phyloP scores from a whole-genome alignment of 2,329 filamentous ascomycete genomes.

The Chaetomiaceae sp. region DNA sequence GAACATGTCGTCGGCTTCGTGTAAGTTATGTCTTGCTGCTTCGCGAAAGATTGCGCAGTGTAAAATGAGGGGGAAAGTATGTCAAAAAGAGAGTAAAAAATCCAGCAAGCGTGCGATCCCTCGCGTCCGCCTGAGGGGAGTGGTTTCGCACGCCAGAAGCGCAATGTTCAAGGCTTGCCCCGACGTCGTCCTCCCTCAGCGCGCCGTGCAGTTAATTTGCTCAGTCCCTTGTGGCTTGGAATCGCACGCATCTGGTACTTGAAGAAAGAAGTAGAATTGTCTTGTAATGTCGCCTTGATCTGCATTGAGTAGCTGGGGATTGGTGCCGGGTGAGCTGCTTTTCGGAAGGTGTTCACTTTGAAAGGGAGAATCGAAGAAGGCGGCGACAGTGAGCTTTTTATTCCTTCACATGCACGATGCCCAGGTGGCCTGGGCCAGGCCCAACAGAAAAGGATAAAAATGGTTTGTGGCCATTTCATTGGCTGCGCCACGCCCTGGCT shows the following conservation, averaged over 20 bases:
- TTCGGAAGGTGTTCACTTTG: background rate
- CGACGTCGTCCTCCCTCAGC: constrained; percentile 58
- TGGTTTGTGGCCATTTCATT: constrained; percentile 5
- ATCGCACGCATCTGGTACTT: constrained; percentile 53
- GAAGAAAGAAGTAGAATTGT: constrained; percentile 46
- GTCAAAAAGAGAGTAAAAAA: background rate
- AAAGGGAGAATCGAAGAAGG: constrained; percentile 6
- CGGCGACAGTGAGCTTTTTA: constrained; percentile 1
- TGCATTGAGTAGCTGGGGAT: constrained; percentile 43
- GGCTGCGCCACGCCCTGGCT: constrained; percentile 1
- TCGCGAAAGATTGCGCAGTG: background rate
- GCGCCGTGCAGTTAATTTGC: constrained; percentile 48
- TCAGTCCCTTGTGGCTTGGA: constrained; percentile 45
- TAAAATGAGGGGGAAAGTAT: background rate
- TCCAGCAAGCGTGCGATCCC: constrained; percentile 2
- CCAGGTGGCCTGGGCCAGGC: constrained; percentile 3
- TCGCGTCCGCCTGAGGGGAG: background rate
- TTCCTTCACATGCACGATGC: constrained; percentile 7
- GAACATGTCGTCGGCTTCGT: constrained; percentile 38
- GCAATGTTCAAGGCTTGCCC: constrained; percentile 44
- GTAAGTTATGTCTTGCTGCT: background rate
- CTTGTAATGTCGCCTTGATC: constrained; percentile 45
- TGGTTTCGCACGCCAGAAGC: background rate
- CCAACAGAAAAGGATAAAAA: constrained; percentile 10
- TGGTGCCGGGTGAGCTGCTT: constrained; percentile 4